These are phyloP conservation scores for Phytophthora europaea DNA, from an alignment of 352 stramenopile species.

Conservation along the genomic window DNA sequence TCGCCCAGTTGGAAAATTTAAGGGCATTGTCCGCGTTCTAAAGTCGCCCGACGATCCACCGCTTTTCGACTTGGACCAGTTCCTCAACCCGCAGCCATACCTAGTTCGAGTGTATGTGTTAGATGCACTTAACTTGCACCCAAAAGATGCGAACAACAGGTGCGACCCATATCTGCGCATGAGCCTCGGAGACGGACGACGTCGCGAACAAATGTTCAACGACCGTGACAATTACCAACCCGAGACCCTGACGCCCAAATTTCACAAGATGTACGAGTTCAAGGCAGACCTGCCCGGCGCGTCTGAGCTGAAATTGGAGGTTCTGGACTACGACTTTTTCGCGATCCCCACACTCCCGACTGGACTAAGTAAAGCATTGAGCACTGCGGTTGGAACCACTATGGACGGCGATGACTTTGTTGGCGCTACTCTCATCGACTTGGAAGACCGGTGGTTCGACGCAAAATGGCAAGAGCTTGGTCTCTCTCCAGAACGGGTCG, in stretches of 20 bases:
- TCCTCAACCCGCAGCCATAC: conserved; percentile 83
- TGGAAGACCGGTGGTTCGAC: conserved; percentile 95
- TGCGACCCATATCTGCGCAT: conserved; percentile 89
- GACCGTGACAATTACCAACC: conserved; percentile 83
- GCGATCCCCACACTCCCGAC: conserved; percentile 61
- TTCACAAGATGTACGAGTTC: conserved; percentile 94
- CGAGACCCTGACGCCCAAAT: conserved; percentile 84
- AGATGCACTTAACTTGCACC: conserved; percentile 81
- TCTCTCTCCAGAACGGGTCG: conserved; percentile 28
- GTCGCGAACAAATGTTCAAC: conserved; percentile 75
- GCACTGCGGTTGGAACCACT: conserved; percentile 54
- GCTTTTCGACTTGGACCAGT: conserved; percentile 79
- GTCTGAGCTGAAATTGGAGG: conserved; percentile 74
- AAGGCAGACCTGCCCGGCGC: conserved; percentile 88
- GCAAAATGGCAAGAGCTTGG: conserved; percentile 85
- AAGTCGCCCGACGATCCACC: conserved; percentile 73
- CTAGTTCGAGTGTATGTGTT: conserved; percentile 91
- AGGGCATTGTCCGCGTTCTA: conserved; percentile 89
- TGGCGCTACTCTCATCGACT: conserved; percentile 92
- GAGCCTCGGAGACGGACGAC: conserved; percentile 80
- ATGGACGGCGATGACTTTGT: conserved; percentile 90
- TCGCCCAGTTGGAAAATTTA: conserved; percentile 86
- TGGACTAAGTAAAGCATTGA: conserved; percentile 63
- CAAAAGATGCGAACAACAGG: conserved; percentile 86
- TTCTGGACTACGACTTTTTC: conserved; percentile 83